A percentile compares a stretch with the other conserved stretches of the same genome.
Evolutionary conservation across 2,329 filamentous ascomycete species (phyloP).

Genomic region (Lasiodiplodia hormozganensis): DNA sequence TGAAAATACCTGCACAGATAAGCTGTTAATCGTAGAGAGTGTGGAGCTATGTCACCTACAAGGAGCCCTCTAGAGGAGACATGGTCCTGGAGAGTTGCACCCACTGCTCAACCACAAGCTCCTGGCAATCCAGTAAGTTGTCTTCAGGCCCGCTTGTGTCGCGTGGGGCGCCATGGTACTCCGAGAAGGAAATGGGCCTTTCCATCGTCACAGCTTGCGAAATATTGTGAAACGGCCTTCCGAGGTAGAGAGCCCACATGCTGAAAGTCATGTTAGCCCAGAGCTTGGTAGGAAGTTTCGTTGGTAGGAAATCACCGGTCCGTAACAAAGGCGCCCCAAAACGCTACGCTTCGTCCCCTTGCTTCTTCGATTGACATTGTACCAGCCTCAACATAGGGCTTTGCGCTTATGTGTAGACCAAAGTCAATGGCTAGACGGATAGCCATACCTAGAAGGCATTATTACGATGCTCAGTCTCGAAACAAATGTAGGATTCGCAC

Average conservation of each 20-base stretch:
- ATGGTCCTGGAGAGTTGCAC: background rate
- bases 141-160: background rate
- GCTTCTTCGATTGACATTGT: conserved; percentile 1
- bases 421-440: conserved; percentile 4
- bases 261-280: background rate
- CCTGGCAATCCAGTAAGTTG: background rate
- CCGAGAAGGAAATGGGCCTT: conserved; percentile 5
- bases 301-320: background rate
- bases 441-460: background rate
- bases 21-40: background rate
- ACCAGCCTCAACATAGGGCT: conserved; percentile 7
- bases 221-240: background rate
- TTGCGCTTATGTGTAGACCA: conserved; percentile 1
- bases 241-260: conserved; percentile 6
- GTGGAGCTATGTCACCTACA: background rate
- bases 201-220: conserved; percentile 4
- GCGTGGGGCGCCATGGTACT: too few relatives aligned
- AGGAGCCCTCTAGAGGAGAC: conserved; percentile 8
- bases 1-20: conserved; percentile 6
- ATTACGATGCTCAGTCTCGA: background rate
- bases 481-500: conserved; percentile 21
- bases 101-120: background rate
- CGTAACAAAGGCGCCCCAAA: conserved; percentile 9
- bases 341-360: conserved; percentile 1
- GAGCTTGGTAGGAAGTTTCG: background rate